Evolutionary conservation across 2,329 filamentous ascomycete genomes (phyloP).

Genomic region (Xylaria sp.): DNA sequence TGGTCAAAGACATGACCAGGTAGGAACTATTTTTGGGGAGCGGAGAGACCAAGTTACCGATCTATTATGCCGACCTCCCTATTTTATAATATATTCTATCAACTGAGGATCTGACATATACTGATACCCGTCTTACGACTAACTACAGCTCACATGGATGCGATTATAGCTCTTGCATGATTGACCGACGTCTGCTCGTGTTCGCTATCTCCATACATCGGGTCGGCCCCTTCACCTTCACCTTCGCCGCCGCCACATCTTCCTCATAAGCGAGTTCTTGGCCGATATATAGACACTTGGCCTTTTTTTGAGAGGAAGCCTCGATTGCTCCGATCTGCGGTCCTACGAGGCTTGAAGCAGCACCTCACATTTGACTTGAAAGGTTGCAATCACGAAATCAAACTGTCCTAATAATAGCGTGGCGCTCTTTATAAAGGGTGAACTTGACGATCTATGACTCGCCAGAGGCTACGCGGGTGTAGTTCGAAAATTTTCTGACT

Average conservation of each 20-base stretch:
- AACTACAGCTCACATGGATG: too few species aligned
- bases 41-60: neutral
- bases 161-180: too few species aligned
- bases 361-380: neutral
- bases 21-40: too few species aligned
- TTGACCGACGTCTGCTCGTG: too few species aligned
- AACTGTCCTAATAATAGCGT: neutral
- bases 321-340: neutral
- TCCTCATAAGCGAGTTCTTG: neutral
- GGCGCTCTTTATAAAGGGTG: neutral
- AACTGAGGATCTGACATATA: too few species aligned
- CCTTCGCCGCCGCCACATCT: too few species aligned
- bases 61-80: too few species aligned
- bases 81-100: too few species aligned
- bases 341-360: neutral
- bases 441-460: neutral
- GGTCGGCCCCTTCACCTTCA: too few species aligned
- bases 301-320: neutral
- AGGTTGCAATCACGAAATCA: neutral
- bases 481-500: neutral
- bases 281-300: neutral
- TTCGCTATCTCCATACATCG: too few species aligned
- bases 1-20: too few species aligned
- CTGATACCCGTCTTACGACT: too few species aligned
- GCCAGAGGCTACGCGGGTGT: neutral